Evolutionary conservation across 106 monocot genomes (phyloP), one percentile per base, ranked within the genome.

Genomic region (Dendrobium nobile): DNA sequence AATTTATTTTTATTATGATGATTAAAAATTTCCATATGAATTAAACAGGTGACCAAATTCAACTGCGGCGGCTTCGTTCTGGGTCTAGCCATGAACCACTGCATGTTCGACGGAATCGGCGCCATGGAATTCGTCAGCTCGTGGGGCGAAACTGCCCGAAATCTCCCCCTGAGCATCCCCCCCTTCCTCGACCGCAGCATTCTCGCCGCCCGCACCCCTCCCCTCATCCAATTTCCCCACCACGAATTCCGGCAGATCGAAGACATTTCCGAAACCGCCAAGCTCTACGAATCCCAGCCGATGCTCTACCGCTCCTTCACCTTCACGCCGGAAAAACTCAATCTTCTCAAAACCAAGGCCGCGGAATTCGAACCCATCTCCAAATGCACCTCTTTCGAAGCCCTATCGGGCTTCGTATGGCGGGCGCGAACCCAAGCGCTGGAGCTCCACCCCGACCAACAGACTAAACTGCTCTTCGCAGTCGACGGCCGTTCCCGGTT

Each of bases 61-160:
- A 90, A 80, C 54, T 95, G 95, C 43, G 95, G 95, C 3, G 89
- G 92, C 0, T 92, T 95, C 90, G 75, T 85, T 41, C 87, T 95
- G 0, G 95, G 95, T 4, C 86, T 95, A 0, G 81, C 84, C 45
- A 89, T 95, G 92, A 92, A 95, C 87, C 95, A 95, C 86, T 95
- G 92, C 87, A 95, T 95, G 90, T 91, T 95, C 42, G 92, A 95
- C 59, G 92, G 92, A 13, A 51, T 95, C 17, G 90, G 83, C 3
- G 95, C 95, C 24, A 91, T 92, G 95, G 92, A 95, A 78, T 92
- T 95, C 72, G 90, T 95, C 54, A 88, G 87, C 88, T 89, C 95
- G 17, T 95, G 95, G 95, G 95, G 84, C 5, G 88, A 91, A 54
- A 89, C 87, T 2, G 88, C 95, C 4, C 79, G 95, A 0, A 83